Conservation (phyloP, 2,329 filamentous ascomycete species). For the Alternaria triticimaculans region DNA sequence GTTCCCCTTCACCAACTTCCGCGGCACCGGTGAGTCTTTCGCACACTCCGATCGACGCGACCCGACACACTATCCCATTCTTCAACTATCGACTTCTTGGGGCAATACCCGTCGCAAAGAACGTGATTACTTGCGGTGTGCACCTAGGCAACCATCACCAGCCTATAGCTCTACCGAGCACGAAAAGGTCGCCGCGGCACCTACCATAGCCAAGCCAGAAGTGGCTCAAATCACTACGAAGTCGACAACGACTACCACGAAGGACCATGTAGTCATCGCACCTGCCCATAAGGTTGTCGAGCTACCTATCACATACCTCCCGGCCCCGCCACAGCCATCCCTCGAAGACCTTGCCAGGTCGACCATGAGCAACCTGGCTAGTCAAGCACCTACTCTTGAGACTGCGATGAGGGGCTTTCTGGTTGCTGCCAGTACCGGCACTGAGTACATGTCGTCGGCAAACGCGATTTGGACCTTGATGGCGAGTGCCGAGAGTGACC, state of each 20-base stretch:
- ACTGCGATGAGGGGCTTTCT: no score
- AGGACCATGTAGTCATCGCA: not conserved
- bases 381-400: no score
- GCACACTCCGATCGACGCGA: not conserved
- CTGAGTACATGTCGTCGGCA: no score
- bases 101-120: not conserved
- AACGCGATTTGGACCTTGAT: no score
- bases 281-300: not conserved
- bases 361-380: no score
- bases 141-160: not conserved
- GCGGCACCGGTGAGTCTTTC: conserved; percentile 8
- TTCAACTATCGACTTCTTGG: not conserved
- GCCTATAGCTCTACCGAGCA: not conserved
- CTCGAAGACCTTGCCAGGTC: no score
- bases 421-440: no score
- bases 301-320: not conserved
- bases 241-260: not conserved
- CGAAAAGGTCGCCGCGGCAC: not conserved
- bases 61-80: not conserved
- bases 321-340: no score
- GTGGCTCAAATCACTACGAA: not conserved
- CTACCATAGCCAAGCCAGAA: not conserved
- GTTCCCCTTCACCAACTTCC: conserved; percentile 4
- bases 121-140: not conserved
- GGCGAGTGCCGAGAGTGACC: no score